Base-by-base conservation (phyloP, 805 yeast species). In the Ascoidea rubescens region DNA sequence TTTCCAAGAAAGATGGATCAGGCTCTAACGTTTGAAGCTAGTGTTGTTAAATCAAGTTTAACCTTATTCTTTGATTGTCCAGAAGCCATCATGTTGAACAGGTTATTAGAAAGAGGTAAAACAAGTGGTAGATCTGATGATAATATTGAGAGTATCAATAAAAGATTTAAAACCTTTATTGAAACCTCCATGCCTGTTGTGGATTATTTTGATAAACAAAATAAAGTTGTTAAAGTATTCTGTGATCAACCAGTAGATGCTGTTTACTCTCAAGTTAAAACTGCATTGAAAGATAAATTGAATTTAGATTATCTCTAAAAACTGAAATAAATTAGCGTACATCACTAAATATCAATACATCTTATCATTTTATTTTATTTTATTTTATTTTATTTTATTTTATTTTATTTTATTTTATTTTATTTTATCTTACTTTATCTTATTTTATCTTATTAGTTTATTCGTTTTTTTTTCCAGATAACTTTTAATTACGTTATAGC, bases 1-100 rank as follows among this genome's bases (percentile, higher is more conserved):
- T 91, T 93, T 77, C 99, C 99, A 49, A 79, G 98, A 65, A 88
- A 90, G 66, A 91, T 93, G 97, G 98, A 93, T 68, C 99, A 91
- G 71, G 98, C 98, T 0, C 54, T 84, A 46, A 85, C 91, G n/a
- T 91, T 91, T 65, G 98, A 91, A 69, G 79, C 84, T 45, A 71
- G 79, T 63, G 73, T 81, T 60, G 93, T 80, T 61, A 83, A 74
- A 66, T 83, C 87, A 56, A 72, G 79, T 31, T 78, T 84, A 67
- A 80, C 86, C 1, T 70, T 86, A 46, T 86, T 82, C 67, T 86
- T 86, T 62, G 89, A 85, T 57, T 86, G 95, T 65, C 87, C 91
- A 0, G 93, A 85, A 66, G 63, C 69, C 46, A 85, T 87, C 52
- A 90, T 91, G 97, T 73, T 89, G 58, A 69, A 77, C 57, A 81